phyloP scores from a whole-genome alignment of 2,329 filamentous ascomycete genomes.

The Berkeleyomyces basicola region DNA sequence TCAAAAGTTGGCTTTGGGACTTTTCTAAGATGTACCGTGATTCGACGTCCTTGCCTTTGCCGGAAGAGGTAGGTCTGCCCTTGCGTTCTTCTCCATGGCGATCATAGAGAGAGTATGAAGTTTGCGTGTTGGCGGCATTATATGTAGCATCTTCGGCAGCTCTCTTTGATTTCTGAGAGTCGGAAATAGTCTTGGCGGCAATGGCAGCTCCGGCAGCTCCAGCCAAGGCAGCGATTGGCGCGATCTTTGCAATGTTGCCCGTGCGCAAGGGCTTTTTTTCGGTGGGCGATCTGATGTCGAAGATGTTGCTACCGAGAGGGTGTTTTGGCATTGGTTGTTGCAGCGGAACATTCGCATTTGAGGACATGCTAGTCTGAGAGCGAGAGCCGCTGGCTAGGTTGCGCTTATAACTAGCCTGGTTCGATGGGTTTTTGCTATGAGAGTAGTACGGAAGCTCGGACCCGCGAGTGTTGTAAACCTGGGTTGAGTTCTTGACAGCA shows the following conservation, averaged over 20 bases:
- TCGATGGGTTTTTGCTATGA: constrained; percentile 2
- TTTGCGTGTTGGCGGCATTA: constrained; percentile 9
- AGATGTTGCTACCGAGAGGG: constrained; percentile 43
- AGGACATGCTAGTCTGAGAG: not conserved
- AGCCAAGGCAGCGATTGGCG: constrained; percentile 29
- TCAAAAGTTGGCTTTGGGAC: not conserved
- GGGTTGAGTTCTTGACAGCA: not conserved
- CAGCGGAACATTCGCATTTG: constrained; percentile 44
- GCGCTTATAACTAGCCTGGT: not conserved
- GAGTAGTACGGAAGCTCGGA: constrained; percentile 3
- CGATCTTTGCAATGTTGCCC: constrained; percentile 18
- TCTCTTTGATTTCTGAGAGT: constrained; percentile 20
- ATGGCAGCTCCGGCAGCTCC: constrained; percentile 34
- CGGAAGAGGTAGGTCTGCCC: not conserved
- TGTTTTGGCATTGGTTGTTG: constrained; percentile 70
- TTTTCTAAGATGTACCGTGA: not conserved
- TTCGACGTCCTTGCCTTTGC: not conserved
- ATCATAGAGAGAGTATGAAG: not conserved
- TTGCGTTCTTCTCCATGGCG: not conserved
- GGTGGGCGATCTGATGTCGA: constrained; percentile 17
- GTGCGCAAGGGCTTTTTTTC: not conserved
- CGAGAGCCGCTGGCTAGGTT: not conserved
- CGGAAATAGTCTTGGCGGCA: constrained; percentile 18
- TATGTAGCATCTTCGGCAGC: constrained; percentile 21
- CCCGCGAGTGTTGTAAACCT: not conserved